Conservation (phyloP, 1,284 basidiomycete genomes). For the Megacollybia platyphylla region DNA sequence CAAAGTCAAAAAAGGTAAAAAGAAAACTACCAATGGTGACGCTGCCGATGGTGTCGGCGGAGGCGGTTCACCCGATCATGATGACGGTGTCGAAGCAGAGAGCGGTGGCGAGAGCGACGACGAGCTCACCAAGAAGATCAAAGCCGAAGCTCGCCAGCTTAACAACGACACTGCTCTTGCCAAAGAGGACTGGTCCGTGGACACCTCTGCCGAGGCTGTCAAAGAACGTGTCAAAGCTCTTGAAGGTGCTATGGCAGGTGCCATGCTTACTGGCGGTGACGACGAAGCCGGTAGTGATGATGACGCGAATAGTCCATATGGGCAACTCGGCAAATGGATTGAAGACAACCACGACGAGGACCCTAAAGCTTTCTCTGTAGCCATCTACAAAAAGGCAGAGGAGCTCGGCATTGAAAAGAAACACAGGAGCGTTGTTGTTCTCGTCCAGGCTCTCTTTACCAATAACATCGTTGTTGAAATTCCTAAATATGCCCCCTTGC, state of each 20-base stretch:
- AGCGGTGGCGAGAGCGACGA: constrained; percentile 61
- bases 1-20: constrained; percentile 73
- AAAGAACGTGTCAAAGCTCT: constrained; percentile 76
- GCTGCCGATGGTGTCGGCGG: constrained; percentile 38
- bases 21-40: constrained; percentile 37
- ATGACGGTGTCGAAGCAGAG: constrained; percentile 19
- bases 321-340: constrained; percentile 78
- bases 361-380: constrained; percentile 37
- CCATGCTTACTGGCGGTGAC: constrained; percentile 41
- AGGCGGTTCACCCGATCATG: constrained; percentile 20
- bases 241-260: constrained; percentile 49
- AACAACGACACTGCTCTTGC: constrained; percentile 45
- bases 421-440: constrained; percentile 81
- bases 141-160: constrained; percentile 74
- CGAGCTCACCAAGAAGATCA: constrained; percentile 74
- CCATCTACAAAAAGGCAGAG: constrained; percentile 83
- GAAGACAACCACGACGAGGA: constrained; percentile 56
- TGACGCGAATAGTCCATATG: constrained; percentile 78
- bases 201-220: constrained; percentile 88
- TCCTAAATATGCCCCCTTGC: constrained; percentile 58
- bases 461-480: constrained; percentile 69
- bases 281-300: constrained; percentile 89
- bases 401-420: constrained; percentile 93
- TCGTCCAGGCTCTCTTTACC: constrained; percentile 85
- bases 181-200: constrained; percentile 81